These are phyloP conservation scores for Ramicandelaber brevisporus DNA, from an alignment of 192 early-diverging fungal species.

Conservation along the genomic window DNA sequence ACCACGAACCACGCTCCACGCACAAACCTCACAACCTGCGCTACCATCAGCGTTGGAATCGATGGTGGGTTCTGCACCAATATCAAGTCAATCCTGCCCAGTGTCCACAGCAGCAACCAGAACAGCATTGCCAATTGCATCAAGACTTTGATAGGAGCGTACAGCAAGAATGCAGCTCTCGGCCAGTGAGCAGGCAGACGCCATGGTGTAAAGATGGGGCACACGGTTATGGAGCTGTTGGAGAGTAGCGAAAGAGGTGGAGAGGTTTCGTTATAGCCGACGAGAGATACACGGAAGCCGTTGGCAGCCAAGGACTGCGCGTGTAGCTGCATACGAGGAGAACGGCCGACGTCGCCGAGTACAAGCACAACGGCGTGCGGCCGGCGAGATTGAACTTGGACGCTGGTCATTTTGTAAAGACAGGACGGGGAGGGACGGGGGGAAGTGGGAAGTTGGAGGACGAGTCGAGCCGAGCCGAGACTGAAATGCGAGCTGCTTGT, in stretches of 20 bases:
- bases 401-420: too few relatives aligned
- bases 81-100: constrained; percentile 33
- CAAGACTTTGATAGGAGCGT: constrained; percentile 38
- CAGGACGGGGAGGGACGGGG: too few relatives aligned
- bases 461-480: too few relatives aligned
- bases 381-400: too few relatives aligned
- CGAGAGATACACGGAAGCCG: constrained; percentile 47
- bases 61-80: constrained; percentile 89
- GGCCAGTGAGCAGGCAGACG: constrained; percentile 25
- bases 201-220: too few relatives aligned
- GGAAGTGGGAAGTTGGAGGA: too few relatives aligned
- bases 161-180: constrained; percentile 29
- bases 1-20: constrained; percentile 52
- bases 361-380: constrained; percentile 23
- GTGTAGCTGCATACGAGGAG: constrained; percentile 85
- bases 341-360: constrained; percentile 60
- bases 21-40: constrained; percentile 32
- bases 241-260: too few relatives aligned
- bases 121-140: constrained; percentile 31
- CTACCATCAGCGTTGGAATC: constrained; percentile 69
- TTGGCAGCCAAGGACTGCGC: constrained; percentile 41
- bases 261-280: constrained; percentile 47
- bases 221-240: too few relatives aligned
- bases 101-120: constrained; percentile 23
- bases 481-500: too few relatives aligned